A percentile compares a stretch with the other conserved stretches of the same genome.
Conservation (phyloP, 2,329 filamentous ascomycete genomes). For the Trichoderma sp. region DNA sequence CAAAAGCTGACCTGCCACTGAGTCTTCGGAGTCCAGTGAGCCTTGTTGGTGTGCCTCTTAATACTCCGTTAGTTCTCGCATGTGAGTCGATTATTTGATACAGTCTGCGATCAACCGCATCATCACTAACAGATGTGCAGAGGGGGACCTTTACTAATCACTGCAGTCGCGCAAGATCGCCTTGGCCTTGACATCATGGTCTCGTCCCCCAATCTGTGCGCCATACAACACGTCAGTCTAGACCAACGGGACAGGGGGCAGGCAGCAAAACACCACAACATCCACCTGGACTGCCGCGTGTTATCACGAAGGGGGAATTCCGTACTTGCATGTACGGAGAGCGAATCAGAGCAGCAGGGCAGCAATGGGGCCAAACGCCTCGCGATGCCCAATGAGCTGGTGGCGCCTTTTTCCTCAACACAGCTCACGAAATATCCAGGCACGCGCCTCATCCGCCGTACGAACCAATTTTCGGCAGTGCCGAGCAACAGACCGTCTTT, state of each 20-base stretch:
- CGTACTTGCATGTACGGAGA: not conserved
- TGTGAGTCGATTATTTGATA: too few relatives aligned
- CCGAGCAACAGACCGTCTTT: conserved; percentile 25
- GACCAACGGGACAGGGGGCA: conserved; percentile 5
- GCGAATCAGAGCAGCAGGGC: conserved; percentile 16
- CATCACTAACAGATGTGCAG: conserved; percentile 16
- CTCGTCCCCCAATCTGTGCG: not conserved
- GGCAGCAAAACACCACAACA: conserved; percentile 10
- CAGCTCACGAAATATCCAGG: not conserved
- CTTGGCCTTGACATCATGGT: conserved; percentile 26
- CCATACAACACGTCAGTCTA: conserved; percentile 13
- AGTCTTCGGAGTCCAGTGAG: not conserved
- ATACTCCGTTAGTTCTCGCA: not conserved
- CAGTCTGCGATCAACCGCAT: not conserved
- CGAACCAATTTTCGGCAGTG: conserved; percentile 7
- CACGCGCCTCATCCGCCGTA: conserved; percentile 17
- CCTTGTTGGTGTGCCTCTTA: not conserved
- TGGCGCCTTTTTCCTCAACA: not conserved
- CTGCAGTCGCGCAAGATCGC: conserved; percentile 21
- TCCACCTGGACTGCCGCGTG: not conserved
- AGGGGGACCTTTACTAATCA: not conserved
- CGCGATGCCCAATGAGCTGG: conserved; percentile 20
- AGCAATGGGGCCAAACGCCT: conserved; percentile 18
- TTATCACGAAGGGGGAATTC: too few relatives aligned
- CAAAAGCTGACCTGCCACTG: not conserved